Evolutionary conservation across 169 alveolate genomes (phyloP).

Genomic region (Plasmodium coatneyi): DNA sequence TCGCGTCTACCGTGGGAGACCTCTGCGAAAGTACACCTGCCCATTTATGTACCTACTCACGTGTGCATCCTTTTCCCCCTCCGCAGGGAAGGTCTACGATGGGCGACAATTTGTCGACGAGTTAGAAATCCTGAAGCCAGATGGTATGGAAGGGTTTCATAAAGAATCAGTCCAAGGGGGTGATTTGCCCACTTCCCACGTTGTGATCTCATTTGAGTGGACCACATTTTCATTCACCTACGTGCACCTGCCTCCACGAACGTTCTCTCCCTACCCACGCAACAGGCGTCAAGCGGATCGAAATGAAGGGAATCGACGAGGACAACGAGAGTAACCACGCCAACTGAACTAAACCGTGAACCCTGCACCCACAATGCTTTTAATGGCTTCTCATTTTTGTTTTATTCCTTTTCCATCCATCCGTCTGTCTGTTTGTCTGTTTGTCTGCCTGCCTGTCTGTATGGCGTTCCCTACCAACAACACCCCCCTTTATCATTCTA

Average conservation of each 20-base stretch:
- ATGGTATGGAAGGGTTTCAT: constrained; percentile 8
- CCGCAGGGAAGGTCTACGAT: constrained; percentile 45
- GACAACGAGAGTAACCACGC: constrained; percentile 46
- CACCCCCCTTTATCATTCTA: not conserved
- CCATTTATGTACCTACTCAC: not conserved
- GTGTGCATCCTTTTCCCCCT: not conserved
- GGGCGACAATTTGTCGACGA: constrained; percentile 39
- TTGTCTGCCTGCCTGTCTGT: no score
- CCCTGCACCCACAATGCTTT: not conserved
- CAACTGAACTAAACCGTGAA: no score
- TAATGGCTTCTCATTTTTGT: no score
- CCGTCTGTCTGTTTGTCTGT: not conserved
- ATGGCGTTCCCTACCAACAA: not conserved
- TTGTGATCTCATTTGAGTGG: not conserved
- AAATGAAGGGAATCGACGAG: constrained; percentile 51
- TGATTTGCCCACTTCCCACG: not conserved
- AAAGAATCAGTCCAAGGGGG: not conserved
- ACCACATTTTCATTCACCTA: not conserved
- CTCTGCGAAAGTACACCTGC: not conserved
- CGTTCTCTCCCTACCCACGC: not conserved
- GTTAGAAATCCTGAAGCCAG: constrained; percentile 16
- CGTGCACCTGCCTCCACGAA: not conserved
- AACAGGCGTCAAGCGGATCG: constrained; percentile 10
- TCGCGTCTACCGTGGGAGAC: not conserved
- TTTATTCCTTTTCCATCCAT: not conserved